A percentile compares a stretch with the other conserved stretches of the same genome.
phyloP scores from a whole-genome alignment of 768 basidiomycete species.

The Amanita pallidorosea region DNA sequence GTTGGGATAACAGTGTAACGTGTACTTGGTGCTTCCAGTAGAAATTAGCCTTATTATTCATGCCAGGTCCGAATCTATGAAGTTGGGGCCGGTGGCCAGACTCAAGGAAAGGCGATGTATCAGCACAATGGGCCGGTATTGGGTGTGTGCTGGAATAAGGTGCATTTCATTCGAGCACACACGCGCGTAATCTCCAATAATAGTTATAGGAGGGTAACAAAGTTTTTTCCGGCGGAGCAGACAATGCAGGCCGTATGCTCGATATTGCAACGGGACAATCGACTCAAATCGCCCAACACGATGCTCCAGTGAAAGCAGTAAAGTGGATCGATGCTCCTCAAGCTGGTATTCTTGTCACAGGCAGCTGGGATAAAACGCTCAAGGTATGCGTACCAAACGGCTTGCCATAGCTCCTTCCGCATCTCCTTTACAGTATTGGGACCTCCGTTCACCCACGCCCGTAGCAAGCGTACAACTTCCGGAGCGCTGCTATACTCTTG shows the following conservation, averaged over 20 bases:
- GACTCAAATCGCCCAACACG: slow-evolving; percentile 82
- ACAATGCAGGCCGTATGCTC: slow-evolving; percentile 92
- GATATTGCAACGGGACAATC: slow-evolving; percentile 78
- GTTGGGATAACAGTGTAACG: slow-evolving; percentile 88
- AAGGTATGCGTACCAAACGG: slow-evolving; percentile 45
- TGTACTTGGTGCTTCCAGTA: neutral
- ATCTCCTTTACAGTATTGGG: slow-evolving; percentile 68
- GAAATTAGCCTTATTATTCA: slow-evolving; percentile 5
- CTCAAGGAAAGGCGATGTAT: slow-evolving; percentile 86
- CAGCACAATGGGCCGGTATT: slow-evolving; percentile 85
- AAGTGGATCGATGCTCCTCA: slow-evolving; percentile 72
- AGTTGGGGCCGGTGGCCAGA: slow-evolving; percentile 68
- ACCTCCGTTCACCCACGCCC: slow-evolving; percentile 66
- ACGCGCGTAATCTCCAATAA: slow-evolving; percentile 5
- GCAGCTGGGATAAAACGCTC: slow-evolving; percentile 96
- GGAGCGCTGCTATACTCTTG: slow-evolving; percentile 84
- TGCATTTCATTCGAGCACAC: slow-evolving; percentile 20
- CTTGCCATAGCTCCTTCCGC: neutral
- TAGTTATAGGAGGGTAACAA: slow-evolving; percentile 71
- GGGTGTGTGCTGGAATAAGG: slow-evolving; percentile 86
- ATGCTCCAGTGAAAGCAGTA: slow-evolving; percentile 78
- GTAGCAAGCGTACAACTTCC: slow-evolving; percentile 76
- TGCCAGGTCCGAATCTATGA: slow-evolving; percentile 88
- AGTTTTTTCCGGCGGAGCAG: slow-evolving; percentile 86
- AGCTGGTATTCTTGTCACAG: slow-evolving; percentile 76